Evolutionary conservation across 176 grass and related monocot species (phyloP), one percentile per base, ranked within the genome.

Genomic region (Carex pumila): DNA sequence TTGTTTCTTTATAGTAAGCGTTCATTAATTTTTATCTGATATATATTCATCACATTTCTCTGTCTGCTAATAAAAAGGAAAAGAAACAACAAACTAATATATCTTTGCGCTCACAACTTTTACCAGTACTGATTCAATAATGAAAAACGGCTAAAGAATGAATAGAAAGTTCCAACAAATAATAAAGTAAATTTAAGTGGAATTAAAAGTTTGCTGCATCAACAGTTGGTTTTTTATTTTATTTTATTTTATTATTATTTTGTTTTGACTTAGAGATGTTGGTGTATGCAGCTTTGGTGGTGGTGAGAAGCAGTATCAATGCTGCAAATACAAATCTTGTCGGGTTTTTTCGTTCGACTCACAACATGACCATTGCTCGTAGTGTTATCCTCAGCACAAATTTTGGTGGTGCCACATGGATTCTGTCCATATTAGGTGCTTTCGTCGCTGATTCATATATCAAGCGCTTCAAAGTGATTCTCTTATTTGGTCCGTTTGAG

Each of bases 1-100:
- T 86, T 81, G 79, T 91, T 97, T 79, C 32, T 94, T 0, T 59
- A 91, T 22, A 65, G 94, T 97, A 86, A 97, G 91, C 11, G 18
- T 80, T 2, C 6, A 37, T 34, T 34, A 34, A 34, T 21, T 19
- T 76, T 71, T 32, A 41, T 71, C 37, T 71, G 15, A 64, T 64
- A 22, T 64, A 61, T 61, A 6, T 61, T 61, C 58, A 22, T 22
- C n/a, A 22, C 5, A 8, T 8, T 47, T 45, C 1, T 47, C 0
- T 8, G 43, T 47, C 43, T 8, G 7, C 9, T 47, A 47, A 47
- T 47, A 47, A 8, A 45, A 47, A 7, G 7, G 9, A 47, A 8
- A 1, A 47, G 7, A 47, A 7, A 47, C 7, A 34, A 34, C 32
- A 47, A 47, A 9, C 9, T 8, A 9, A 47, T 1, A 47, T 47